These are phyloP conservation scores for Clavariopsis aquatica DNA, from an alignment of 495 filamentous ascomycete species.

Conservation along the genomic window DNA sequence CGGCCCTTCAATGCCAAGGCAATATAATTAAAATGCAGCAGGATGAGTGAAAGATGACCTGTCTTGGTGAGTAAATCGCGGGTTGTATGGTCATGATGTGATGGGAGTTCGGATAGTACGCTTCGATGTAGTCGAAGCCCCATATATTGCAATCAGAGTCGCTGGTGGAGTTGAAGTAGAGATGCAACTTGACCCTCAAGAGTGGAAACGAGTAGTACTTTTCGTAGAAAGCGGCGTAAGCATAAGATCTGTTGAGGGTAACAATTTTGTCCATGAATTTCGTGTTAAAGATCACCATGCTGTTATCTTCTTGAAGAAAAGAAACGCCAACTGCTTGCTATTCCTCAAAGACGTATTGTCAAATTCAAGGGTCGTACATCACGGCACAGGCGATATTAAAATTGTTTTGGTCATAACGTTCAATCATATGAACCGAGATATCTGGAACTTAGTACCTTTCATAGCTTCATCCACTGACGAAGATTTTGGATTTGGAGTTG, in stretches of 20 bases:
- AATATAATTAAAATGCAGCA: too few species aligned
- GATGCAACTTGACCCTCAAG: neutral
- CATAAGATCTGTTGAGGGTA: constrained; percentile 25
- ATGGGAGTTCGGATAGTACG: constrained; percentile 22
- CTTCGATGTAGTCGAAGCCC: constrained; percentile 15
- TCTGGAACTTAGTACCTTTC: constrained; percentile 40
- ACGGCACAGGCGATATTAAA: constrained; percentile 29
- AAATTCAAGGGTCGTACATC: constrained; percentile 38
- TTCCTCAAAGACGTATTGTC: constrained; percentile 27
- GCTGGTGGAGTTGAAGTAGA: constrained; percentile 18
- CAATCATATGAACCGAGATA: constrained; percentile 38
- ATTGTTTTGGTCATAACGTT: constrained; percentile 30
- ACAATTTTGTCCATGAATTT: constrained; percentile 27
- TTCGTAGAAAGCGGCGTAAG: constrained; percentile 27
- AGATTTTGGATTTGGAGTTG: constrained; percentile 41
- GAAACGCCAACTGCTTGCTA: constrained; percentile 31
- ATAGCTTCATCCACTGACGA: constrained; percentile 39
- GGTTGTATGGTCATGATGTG: constrained; percentile 39
- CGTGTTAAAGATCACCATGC: constrained; percentile 31
- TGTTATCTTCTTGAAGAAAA: constrained; percentile 24
- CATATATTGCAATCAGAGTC: constrained; percentile 32
- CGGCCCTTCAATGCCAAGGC: too few species aligned
- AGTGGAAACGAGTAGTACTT: constrained; percentile 32
- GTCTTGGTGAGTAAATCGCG: too few species aligned
- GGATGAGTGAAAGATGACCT: too few species aligned